Base-by-base conservation (phyloP, 192 early-diverging fungal species). In the Coemansia sp. region DNA sequence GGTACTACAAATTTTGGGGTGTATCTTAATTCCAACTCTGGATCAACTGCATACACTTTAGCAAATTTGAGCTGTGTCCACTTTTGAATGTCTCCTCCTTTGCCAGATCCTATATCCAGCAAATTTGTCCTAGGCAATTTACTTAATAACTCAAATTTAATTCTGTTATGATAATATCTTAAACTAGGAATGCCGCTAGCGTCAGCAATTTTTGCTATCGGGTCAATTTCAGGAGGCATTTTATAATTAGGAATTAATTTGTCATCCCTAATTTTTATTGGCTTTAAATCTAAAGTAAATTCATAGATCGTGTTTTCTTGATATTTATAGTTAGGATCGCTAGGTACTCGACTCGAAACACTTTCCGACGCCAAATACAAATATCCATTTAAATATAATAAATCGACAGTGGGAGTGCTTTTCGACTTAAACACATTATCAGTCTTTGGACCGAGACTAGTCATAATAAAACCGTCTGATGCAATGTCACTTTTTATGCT, bases 211-310 rank as follows among this genome's bases (percentile, higher is more conserved):
- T 32, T 61, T 34, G 15, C 19, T 17, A 61, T 34, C 38, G 60
- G 60, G 36, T 61, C 38, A 19, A 34, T 19, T 61, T 61, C 60
- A 13, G 60, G 60, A 34, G 60, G 60, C 29, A 61, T 34, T 9
- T 27, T 34, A 61, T 61, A 61, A 61, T 61, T 61, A 24, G 60
- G 60, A 20, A 29, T 34, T 20, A 61, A 34, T 61, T 61, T 61
- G 36, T 61, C 60, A 10, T 27, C 2, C 36, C 60, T 61, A 39
- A 39, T 24, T 34, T 34, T 34, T 34, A 34, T 34, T 34, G 32
- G 32, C 32, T 34, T 34, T 34, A 34, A 34, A 34, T 34, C 32
- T 34, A 34, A 34, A 34, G 32, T 34, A 34, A 34, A 34, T 34
- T 34, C 32, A 34, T 34, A 34, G 32, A 34, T 34, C 6, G 32